Conservation (phyloP, 1,284 basidiomycete species). For the Anthracocystis setariae region DNA sequence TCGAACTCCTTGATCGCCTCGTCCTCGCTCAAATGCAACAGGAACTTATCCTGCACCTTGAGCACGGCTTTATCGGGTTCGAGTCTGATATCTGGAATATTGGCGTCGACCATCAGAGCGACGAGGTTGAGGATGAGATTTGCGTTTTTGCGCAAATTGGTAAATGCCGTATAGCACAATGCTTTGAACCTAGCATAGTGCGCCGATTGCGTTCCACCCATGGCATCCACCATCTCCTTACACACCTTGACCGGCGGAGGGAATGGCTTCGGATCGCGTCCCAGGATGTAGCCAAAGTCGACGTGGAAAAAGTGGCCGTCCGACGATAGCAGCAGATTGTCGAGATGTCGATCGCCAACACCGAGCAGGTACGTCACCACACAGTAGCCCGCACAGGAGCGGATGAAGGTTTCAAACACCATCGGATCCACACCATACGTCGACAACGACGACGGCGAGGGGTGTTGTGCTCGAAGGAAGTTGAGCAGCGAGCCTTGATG, state of each 20-base stretch:
- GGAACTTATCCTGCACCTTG: constrained; percentile 93
- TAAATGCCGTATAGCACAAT: constrained; percentile 95
- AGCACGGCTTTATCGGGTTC: constrained; percentile 74
- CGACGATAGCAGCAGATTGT: constrained; percentile 90
- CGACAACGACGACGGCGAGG: constrained; percentile 89
- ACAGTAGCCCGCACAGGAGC: constrained; percentile 98
- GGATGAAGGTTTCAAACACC: constrained; percentile 94
- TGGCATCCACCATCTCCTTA: constrained; percentile 99
- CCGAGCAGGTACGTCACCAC: constrained; percentile 96
- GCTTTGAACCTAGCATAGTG: constrained; percentile 94
- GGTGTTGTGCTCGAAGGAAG: constrained; percentile 84
- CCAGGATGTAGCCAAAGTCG: constrained; percentile 98
- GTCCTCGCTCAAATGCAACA: constrained; percentile 78
- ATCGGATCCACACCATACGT: constrained; percentile 90
- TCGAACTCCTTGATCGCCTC: constrained; percentile 95
- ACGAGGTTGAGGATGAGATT: constrained; percentile 97
- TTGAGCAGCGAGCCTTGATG: constrained; percentile 81
- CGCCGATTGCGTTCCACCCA: constrained; percentile 82
- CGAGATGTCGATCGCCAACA: constrained; percentile 95
- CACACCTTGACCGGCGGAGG: constrained; percentile 98
- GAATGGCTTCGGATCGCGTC: constrained; percentile 96
- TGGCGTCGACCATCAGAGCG: constrained; percentile 96
- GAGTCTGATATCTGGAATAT: constrained; percentile 94
- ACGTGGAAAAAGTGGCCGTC: constrained; percentile 82
- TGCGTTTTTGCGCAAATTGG: constrained; percentile 88